Percentiles rank a stretch among this genome's conserved stretches.
Evolutionary conservation across 108 stramenopile genomes (phyloP).

Genomic region (Nannochloropsis granulata): DNA sequence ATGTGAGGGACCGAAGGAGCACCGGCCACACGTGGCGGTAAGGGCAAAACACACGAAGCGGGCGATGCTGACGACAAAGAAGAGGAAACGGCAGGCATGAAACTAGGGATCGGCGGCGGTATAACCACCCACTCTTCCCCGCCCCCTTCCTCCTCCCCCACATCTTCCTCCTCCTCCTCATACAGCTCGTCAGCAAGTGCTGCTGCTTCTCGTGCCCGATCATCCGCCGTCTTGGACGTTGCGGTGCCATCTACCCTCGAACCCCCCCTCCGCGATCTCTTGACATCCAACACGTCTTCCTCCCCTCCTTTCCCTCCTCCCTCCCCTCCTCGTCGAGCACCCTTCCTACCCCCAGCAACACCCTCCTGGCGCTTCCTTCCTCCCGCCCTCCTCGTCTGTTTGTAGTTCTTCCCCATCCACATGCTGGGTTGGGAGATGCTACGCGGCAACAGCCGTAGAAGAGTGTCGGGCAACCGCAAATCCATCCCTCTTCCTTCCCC

Average conservation of each 20-base stretch:
- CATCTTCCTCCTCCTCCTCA: neutral
- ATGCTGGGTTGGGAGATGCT: neutral
- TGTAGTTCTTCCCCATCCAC: neutral
- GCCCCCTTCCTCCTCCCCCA: neutral
- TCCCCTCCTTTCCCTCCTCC: neutral
- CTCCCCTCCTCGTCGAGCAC: neutral
- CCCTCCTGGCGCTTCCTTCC: too few relatives aligned
- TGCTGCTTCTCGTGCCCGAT: neutral
- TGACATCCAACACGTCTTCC: neutral
- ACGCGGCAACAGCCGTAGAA: neutral
- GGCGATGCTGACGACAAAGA: neutral
- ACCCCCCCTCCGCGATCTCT: neutral
- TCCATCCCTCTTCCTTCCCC: neutral
- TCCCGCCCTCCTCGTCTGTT: neutral
- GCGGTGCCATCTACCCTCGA: neutral
- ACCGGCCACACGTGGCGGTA: neutral
- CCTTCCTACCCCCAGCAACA: too few relatives aligned
- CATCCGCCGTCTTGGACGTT: neutral
- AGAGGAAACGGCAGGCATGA: neutral
- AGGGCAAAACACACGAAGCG: neutral
- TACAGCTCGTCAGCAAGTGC: neutral
- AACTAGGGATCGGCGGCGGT: neutral
- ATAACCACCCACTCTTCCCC: neutral
- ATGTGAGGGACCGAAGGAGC: neutral
- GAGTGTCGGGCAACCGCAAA: neutral